Conservation (phyloP, 1,284 basidiomycete species). For the Ganoderma boninense region DNA sequence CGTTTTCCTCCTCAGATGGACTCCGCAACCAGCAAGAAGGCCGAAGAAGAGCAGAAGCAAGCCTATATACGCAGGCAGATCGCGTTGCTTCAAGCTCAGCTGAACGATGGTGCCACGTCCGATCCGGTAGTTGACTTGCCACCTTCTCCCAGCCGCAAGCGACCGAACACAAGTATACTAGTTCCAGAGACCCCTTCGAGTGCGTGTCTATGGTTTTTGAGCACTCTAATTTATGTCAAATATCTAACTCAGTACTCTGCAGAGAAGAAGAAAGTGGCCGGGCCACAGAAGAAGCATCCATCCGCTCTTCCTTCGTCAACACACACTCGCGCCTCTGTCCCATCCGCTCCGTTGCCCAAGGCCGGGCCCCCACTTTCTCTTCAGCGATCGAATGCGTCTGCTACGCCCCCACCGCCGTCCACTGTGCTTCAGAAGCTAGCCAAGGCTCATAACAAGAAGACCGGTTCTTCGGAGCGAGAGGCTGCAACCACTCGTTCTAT, state of each 20-base stretch:
- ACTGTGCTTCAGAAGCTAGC: conserved; percentile 59
- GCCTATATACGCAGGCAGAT: conserved; percentile 53
- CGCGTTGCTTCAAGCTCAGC: conserved; percentile 50
- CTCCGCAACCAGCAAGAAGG: conserved; percentile 23
- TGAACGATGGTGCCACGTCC: conserved; percentile 41
- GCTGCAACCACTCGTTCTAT: conserved; percentile 46
- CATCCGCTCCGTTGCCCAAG: background rate
- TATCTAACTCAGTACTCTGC: conserved; percentile 1
- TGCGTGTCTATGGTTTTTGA: conserved; percentile 43
- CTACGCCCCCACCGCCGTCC: conserved; percentile 48
- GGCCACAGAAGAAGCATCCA: background rate
- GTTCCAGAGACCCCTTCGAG: conserved; percentile 77
- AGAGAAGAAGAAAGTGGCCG: conserved; percentile 53
- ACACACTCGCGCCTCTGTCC: background rate
- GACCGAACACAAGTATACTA: conserved; percentile 51
- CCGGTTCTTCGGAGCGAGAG: conserved; percentile 30
- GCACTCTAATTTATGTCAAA: too few relatives aligned
- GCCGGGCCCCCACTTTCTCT: conserved; percentile 11
- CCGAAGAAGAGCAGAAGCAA: conserved; percentile 38
- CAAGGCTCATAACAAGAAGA: conserved; percentile 38
- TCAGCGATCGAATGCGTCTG: background rate
- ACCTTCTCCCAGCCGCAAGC: conserved; percentile 60
- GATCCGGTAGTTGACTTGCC: conserved; percentile 20
- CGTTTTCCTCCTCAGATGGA: conserved; percentile 14
- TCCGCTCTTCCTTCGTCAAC: background rate